phyloP scores from a whole-genome alignment of 106 monocot genomes.

The Dioscorea dumetorum region DNA sequence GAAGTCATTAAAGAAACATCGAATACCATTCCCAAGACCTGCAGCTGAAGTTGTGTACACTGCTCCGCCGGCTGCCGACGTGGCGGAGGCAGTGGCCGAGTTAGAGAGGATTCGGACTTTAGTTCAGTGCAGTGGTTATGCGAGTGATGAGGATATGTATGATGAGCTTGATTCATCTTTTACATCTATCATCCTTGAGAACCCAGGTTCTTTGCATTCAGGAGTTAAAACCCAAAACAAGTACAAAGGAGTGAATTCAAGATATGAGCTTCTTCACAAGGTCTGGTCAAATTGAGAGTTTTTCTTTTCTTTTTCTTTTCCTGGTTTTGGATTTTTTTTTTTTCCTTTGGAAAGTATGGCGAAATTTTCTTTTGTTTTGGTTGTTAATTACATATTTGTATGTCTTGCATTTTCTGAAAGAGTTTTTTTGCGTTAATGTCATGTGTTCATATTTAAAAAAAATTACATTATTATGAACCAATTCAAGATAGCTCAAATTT shows the following conservation, averaged over 20 bases:
- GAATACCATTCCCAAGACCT: too few species aligned
- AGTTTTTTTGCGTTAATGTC: background rate
- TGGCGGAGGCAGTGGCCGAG: too few species aligned
- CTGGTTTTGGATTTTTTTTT: background rate
- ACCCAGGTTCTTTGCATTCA: background rate
- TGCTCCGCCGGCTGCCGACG: too few species aligned
- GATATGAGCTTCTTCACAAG: slow-evolving; percentile 4
- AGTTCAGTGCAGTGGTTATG: too few species aligned
- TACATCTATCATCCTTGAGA: background rate
- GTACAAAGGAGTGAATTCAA: background rate
- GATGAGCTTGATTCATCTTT: background rate
- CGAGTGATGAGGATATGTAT: too few species aligned
- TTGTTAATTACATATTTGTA: too few species aligned
- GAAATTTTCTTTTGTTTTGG: background rate
- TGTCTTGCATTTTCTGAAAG: too few species aligned
- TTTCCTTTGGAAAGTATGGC: background rate
- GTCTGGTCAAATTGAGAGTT: slow-evolving; percentile 7
- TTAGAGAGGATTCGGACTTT: too few species aligned
- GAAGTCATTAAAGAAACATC: too few species aligned
- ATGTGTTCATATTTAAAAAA: background rate
- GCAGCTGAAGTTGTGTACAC: too few species aligned
- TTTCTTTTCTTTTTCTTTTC: background rate
- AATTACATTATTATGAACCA: too few species aligned
- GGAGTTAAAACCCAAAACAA: background rate
- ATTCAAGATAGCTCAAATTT: too few species aligned